Conservation (phyloP, 1,284 basidiomycete species). For the Rhodotorula sp. region DNA sequence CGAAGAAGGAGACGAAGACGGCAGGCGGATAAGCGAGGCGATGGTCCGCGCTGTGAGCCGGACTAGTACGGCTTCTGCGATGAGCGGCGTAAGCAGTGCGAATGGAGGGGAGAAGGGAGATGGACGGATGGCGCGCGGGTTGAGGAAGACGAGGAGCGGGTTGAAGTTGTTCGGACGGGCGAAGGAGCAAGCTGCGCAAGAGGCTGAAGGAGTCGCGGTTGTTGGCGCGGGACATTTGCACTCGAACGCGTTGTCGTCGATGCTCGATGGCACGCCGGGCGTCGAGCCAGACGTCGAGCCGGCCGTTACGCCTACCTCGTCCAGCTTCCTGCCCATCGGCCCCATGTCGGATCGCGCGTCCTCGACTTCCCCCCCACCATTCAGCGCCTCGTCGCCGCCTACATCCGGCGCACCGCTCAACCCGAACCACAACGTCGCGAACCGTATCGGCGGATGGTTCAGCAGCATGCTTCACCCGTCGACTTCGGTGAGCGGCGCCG, state of each 20-base stretch:
- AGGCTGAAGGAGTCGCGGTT: background rate
- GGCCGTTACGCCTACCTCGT: background rate
- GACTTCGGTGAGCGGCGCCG: too few species aligned
- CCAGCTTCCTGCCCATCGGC: background rate
- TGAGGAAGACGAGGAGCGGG: slow-evolving; percentile 25
- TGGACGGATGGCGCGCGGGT: slow-evolving; percentile 15
- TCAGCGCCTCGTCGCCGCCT: background rate
- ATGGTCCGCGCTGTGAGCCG: slow-evolving; percentile 8
- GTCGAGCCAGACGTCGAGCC: background rate
- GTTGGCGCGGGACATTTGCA: too few species aligned
- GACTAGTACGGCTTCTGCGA: background rate
- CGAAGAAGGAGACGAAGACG: slow-evolving; percentile 8
- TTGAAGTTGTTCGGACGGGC: slow-evolving; percentile 15
- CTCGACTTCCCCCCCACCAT: background rate
- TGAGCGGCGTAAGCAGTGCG: too few species aligned
- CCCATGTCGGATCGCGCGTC: background rate
- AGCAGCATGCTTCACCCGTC: slow-evolving; percentile 20
- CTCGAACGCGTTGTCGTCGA: background rate
- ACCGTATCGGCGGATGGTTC: slow-evolving; percentile 37
- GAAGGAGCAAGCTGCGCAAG: background rate
- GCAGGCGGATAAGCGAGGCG: slow-evolving; percentile 12
- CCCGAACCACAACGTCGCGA: background rate
- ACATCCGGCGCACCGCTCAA: background rate
- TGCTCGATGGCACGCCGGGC: background rate
- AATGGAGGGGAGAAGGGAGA: background rate